phyloP scores from a whole-genome alignment of 257 asterid species.

The Eustoma russellianum region DNA sequence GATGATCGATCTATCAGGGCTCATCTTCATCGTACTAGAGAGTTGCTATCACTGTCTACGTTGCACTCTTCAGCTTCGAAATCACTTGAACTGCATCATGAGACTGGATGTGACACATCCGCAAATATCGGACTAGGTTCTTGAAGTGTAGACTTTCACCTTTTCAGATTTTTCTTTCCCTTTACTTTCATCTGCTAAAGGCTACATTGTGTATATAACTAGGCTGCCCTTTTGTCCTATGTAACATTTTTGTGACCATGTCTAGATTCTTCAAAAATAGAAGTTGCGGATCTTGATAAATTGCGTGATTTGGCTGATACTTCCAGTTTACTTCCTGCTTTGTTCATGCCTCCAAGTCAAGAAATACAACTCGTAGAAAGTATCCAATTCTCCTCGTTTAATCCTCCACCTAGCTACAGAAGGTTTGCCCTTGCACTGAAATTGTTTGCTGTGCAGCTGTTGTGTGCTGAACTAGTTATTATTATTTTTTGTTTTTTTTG shows the following conservation, averaged over 20 bases:
- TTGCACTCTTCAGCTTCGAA: slow-evolving; percentile 84
- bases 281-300: slow-evolving; percentile 73
- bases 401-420: slow-evolving; percentile 96
- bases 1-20: slow-evolving; percentile 98
- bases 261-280: slow-evolving; percentile 61
- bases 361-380: slow-evolving; percentile 76
- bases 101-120: slow-evolving; percentile 33
- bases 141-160: background rate
- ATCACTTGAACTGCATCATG: slow-evolving; percentile 72
- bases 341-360: slow-evolving; percentile 58
- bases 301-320: slow-evolving; percentile 63
- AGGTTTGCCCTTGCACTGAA: slow-evolving; percentile 35
- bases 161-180: background rate
- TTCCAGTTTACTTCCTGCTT: slow-evolving; percentile 54
- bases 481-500: slow-evolving; percentile 3
- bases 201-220: slow-evolving; percentile 1
- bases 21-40: slow-evolving; percentile 83
- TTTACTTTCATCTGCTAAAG: background rate
- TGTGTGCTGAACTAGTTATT: no score
- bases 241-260: slow-evolving; percentile 14
- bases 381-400: slow-evolving; percentile 83
- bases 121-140: slow-evolving; percentile 51
- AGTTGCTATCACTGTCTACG: slow-evolving; percentile 72
- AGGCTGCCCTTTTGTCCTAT: slow-evolving; percentile 6
- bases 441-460: background rate